These are phyloP conservation scores for Monosporascus ibericus DNA, from an alignment of 2,329 filamentous ascomycete species.

Conservation along the genomic window DNA sequence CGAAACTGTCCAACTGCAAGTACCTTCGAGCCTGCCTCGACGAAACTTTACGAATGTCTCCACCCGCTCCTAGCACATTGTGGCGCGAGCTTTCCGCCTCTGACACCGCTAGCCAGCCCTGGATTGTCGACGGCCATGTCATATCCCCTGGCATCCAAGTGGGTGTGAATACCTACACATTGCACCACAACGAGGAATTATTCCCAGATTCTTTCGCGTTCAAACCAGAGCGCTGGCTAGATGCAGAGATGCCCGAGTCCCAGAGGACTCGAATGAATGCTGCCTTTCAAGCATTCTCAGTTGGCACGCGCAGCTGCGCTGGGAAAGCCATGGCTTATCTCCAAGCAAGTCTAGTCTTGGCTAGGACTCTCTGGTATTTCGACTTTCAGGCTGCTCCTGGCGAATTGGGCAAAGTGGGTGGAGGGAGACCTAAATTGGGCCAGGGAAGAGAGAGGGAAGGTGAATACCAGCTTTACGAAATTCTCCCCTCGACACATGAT, in stretches of 20 bases:
- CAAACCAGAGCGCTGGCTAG: slow-evolving; percentile 9
- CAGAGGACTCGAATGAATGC: no score
- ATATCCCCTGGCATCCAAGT: slow-evolving; percentile 11
- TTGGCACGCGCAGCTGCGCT: slow-evolving; percentile 17
- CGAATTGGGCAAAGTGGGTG: background rate
- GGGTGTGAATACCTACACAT: slow-evolving; percentile 11
- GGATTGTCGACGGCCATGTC: slow-evolving; percentile 10
- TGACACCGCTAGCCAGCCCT: slow-evolving; percentile 1
- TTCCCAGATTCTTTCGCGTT: slow-evolving; percentile 10
- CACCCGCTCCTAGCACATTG: slow-evolving; percentile 8
- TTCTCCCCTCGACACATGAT: background rate
- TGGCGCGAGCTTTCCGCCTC: slow-evolving; percentile 7
- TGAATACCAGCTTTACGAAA: background rate
- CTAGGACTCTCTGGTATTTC: slow-evolving; percentile 31
- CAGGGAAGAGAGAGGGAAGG: background rate
- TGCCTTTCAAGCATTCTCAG: background rate
- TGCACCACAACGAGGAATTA: slow-evolving; percentile 14
- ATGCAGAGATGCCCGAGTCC: background rate
- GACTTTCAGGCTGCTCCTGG: slow-evolving; percentile 21
- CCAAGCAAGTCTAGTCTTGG: slow-evolving; percentile 34
- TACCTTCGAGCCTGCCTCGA: slow-evolving; percentile 14
- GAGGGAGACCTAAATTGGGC: background rate
- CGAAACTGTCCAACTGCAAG: slow-evolving; percentile 7
- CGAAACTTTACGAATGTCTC: slow-evolving; percentile 13
- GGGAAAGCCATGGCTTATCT: slow-evolving; percentile 23